Evolutionary conservation across 441 rosid species (phyloP), one percentile per base, ranked within the genome.

Genomic region (Pelargonium exstipulatum): DNA sequence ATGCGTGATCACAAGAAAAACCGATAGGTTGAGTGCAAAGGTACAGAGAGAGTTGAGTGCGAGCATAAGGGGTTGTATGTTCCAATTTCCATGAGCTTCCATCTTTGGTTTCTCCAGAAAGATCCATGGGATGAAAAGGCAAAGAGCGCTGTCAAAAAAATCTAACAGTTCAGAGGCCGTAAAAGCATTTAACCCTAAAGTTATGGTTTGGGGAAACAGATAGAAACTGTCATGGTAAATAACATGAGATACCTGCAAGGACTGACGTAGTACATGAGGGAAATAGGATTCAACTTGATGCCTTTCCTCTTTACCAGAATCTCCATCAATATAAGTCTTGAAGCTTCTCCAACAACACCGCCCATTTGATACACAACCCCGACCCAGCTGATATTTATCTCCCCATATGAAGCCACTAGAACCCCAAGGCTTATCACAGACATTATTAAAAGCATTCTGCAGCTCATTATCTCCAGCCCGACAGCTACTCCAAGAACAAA

Each of bases 311-410:
- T 94, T 58, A 94, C 96, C 69, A 94, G 79, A 74, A 94, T 83
- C 74, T 94, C 96, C 97, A 94, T 94, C 85, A 90, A 91, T 65
- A 94, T 87, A 46, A 94, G 92, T 75, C 99, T 83, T 51, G 90
- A 76, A 76, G 99, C 93, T 84, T 94, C 99, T 68, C 96, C 97
- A 76, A 91, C 81, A 24, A 94, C 97, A 66, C 97, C 99, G 69
- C 99, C 99, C 99, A 94, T 91, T 80, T 94, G 99, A 75, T 91
- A 91, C 71, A 91, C 92, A 69, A 94, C 99, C 68, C 99, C 99
- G 43, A 90, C 79, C 96, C 94, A 91, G 83, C 69, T 91, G 68
- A 94, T 88, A 72, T 84, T 83, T 68, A 91, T 79, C 75, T 94
- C 97, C 37, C 97, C 99, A 73, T 88, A 89, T 65, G 99, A 91